Evolutionary conservation across 31 red algal species (phyloP), one percentile per base, ranked within the genome.

Genomic region (Odonthalia washingtoniensis): DNA sequence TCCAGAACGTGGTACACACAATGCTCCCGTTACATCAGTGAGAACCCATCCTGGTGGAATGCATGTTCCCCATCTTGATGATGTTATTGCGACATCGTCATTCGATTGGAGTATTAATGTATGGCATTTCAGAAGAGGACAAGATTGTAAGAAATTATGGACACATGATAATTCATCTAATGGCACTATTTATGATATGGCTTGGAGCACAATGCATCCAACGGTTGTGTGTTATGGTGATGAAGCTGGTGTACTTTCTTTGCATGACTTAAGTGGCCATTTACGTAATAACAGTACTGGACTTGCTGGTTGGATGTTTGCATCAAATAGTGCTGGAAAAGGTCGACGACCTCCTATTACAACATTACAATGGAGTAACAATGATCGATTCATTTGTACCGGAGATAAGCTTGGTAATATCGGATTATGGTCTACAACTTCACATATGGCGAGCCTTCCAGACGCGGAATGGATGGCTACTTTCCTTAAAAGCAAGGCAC

Each of bases 381-480:
- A 75, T 18, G 60, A 74, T 39, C 37, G 76, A 30, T 6, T 74
- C 53, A 52, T 92, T 42, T 92, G 90, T 52, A 65, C 82, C 1
- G 90, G 90, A 16, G 77, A 78, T 63, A 52, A 41, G 30, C 73
- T 80, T 21, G 90, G 90, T 24, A 92, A 67, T 21, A 27, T 81
- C 18, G 41, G 32, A 1, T 24, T 92, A 41, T 92, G 90, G 90
- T 64, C 41, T 18, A 85, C 81, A 40, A 66, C 53, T 35, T 65
- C 82, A 33, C 61, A 43, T 17, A 85, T 92, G 36, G 90, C 81
- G 64, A 45, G 64, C 24, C 75, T 92, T 18, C 82, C 90, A 75
- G 82, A 82, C 3, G 74, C 76, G 21, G 90, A 92, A 49, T 92
- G 90, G 90, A 86, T 85, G 82, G 76, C 72, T 35, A 57, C 74